These are phyloP conservation scores for Citrus hindsii DNA, from an alignment of 345 rosid species.

Conservation along the genomic window DNA sequence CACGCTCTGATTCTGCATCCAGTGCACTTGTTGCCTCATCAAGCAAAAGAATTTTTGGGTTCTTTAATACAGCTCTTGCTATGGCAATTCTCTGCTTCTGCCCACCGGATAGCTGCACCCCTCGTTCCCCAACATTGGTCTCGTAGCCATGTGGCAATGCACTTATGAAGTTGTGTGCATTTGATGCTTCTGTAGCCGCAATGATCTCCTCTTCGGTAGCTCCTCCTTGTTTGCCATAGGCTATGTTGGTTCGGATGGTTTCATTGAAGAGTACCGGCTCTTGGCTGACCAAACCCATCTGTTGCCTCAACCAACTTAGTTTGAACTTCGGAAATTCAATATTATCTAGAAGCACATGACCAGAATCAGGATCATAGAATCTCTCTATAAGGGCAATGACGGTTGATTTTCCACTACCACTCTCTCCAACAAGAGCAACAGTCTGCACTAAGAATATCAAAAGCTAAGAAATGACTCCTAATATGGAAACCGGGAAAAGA, in stretches of 20 bases:
- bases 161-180: conserved; percentile 64
- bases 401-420: conserved; percentile 77
- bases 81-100: conserved; percentile 69
- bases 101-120: conserved; percentile 71
- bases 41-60: conserved; percentile 58
- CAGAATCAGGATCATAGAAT: conserved; percentile 71
- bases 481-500: not conserved
- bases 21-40: conserved; percentile 81
- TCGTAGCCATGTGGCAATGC: conserved; percentile 62
- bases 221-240: conserved; percentile 52
- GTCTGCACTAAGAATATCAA: conserved; percentile 30
- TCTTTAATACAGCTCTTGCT: conserved; percentile 58
- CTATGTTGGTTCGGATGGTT: conserved; percentile 56
- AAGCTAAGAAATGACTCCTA: not conserved
- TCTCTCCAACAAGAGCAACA: conserved; percentile 74
- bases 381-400: conserved; percentile 63
- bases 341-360: conserved; percentile 40
- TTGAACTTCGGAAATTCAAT: conserved; percentile 36
- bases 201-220: conserved; percentile 52
- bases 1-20: conserved; percentile 63
- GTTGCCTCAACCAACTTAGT: conserved; percentile 68
- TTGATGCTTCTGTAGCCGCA: conserved; percentile 51
- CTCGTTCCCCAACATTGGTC: conserved; percentile 64
- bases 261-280: conserved; percentile 75
- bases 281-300: conserved; percentile 69